Conservation (phyloP, 805 yeast species). For the Jamesozyma piceae region DNA sequence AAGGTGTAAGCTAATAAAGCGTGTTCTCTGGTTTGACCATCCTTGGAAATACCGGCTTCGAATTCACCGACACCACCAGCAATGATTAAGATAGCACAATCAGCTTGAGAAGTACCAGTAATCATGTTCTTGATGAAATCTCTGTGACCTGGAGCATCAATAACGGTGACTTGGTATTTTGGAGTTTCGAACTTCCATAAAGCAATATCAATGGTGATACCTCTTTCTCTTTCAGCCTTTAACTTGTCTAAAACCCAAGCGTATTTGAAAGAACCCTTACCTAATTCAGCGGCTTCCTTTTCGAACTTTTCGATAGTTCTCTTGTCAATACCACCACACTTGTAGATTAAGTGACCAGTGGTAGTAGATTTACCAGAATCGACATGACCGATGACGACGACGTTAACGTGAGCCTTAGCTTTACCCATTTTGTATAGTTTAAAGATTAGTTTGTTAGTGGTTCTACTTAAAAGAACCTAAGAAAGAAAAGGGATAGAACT, state of each 20-base stretch:
- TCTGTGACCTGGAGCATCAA: slow-evolving; percentile 98
- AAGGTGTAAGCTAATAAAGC: slow-evolving; percentile 83
- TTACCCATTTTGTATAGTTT: slow-evolving; percentile 59
- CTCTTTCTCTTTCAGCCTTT: slow-evolving; percentile 97
- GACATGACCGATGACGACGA: slow-evolving; percentile 78
- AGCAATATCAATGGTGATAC: slow-evolving; percentile 96
- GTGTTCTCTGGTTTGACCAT: slow-evolving; percentile 93
- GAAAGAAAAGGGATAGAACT: slow-evolving; percentile 1
- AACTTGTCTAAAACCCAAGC: slow-evolving; percentile 95
- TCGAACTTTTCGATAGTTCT: slow-evolving; percentile 97
- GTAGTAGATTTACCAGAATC: slow-evolving; percentile 97
- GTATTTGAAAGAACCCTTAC: slow-evolving; percentile 95
- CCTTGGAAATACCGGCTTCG: slow-evolving; percentile 91
- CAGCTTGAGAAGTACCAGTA: slow-evolving; percentile 99
- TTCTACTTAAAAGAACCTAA: slow-evolving; percentile 1
- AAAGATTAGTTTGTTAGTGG: slow-evolving; percentile 4
- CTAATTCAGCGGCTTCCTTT: slow-evolving; percentile 95
- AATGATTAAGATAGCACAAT: slow-evolving; percentile 90
- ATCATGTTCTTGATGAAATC: slow-evolving; percentile 98
- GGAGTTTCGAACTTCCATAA: slow-evolving; percentile 95
- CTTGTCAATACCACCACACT: slow-evolving; percentile 99
- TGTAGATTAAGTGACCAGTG: slow-evolving; percentile 98
- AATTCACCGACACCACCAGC: slow-evolving; percentile 92
- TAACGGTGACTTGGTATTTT: slow-evolving; percentile 93
- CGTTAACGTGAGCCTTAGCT: slow-evolving; percentile 97